Evolutionary conservation across 2,329 filamentous ascomycete species (phyloP).

Genomic region (Trichoderma citrinoviride): DNA sequence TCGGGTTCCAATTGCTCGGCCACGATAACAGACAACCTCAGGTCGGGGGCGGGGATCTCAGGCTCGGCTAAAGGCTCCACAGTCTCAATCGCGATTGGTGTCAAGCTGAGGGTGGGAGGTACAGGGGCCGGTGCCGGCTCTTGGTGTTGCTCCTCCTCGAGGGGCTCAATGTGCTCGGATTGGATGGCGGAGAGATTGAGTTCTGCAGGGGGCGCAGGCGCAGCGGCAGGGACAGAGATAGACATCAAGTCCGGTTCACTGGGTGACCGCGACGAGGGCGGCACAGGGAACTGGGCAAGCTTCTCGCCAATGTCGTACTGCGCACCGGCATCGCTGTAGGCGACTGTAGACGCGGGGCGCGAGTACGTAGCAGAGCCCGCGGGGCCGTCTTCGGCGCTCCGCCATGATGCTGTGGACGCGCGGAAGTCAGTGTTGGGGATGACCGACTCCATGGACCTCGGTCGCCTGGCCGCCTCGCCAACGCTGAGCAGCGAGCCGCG

Average conservation of each 20-base stretch:
- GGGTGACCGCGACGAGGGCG: conserved; percentile 43
- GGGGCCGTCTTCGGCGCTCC: conserved; percentile 26
- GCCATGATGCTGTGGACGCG: conserved; percentile 29
- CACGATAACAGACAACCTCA: conserved; percentile 31
- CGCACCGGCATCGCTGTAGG: conserved; percentile 53
- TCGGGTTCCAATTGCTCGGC: conserved; percentile 32
- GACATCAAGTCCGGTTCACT: conserved; percentile 16
- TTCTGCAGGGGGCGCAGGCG: conserved; percentile 37
- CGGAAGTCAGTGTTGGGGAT: conserved; percentile 32
- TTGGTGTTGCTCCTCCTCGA: conserved; percentile 35
- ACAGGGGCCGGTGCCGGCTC: conserved; percentile 27
- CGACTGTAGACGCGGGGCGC: conserved; percentile 47
- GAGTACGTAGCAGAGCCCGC: conserved; percentile 28
- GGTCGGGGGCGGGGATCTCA: conserved; percentile 24
- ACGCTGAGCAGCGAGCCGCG: conserved; percentile 29
- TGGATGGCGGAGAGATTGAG: conserved; percentile 47
- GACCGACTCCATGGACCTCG: conserved; percentile 44
- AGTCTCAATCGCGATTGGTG: conserved; percentile 37
- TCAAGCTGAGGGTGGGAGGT: conserved; percentile 37
- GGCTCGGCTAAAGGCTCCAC: conserved; percentile 42
- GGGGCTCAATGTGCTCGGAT: conserved; percentile 45
- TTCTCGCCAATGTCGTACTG: conserved; percentile 54
- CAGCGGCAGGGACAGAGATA: conserved; percentile 26
- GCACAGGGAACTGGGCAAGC: conserved; percentile 54
- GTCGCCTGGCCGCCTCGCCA: conserved; percentile 33